Conservation (phyloP, 1,139 yeast genomes). For the Kazachstania sp. region DNA sequence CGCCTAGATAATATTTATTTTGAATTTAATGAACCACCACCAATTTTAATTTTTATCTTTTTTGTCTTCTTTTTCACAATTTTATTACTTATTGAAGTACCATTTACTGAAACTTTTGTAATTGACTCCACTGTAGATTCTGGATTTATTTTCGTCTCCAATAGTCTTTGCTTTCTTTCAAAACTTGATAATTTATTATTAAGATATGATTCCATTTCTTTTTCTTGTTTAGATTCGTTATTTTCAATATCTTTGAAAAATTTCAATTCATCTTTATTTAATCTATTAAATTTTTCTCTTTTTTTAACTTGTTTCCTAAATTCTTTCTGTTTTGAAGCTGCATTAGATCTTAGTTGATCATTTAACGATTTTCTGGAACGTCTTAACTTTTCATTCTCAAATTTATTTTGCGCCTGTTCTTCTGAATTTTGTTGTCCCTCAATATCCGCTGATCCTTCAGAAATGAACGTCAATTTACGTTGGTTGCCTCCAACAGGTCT, state of each 20-base stretch:
- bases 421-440: conserved; percentile 18
- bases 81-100: neutral
- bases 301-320: conserved; percentile 18
- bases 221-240: conserved; percentile 8
- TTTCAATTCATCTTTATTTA: conserved; percentile 19
- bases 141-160: neutral
- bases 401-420: conserved; percentile 16
- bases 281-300: conserved; percentile 22
- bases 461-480: conserved; percentile 16
- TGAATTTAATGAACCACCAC: neutral
- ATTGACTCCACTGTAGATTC: no score
- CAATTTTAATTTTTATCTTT: conserved; percentile 2
- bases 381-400: conserved; percentile 19
- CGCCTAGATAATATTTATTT: no score
- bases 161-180: conserved; percentile 9
- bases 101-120: neutral
- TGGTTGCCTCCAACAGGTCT: neutral
- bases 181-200: conserved; percentile 9
- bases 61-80: conserved; percentile 4
- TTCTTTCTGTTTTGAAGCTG: conserved; percentile 22
- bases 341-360: conserved; percentile 25
- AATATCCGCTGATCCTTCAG: conserved; percentile 25
- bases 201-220: conserved; percentile 12
- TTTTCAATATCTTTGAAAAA: conserved; percentile 9
- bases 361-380: conserved; percentile 22